Percentiles rank a stretch among this genome's conserved stretches.
phyloP scores from a whole-genome alignment of 2,329 filamentous ascomycete genomes.

The Falciphora oryzae region DNA sequence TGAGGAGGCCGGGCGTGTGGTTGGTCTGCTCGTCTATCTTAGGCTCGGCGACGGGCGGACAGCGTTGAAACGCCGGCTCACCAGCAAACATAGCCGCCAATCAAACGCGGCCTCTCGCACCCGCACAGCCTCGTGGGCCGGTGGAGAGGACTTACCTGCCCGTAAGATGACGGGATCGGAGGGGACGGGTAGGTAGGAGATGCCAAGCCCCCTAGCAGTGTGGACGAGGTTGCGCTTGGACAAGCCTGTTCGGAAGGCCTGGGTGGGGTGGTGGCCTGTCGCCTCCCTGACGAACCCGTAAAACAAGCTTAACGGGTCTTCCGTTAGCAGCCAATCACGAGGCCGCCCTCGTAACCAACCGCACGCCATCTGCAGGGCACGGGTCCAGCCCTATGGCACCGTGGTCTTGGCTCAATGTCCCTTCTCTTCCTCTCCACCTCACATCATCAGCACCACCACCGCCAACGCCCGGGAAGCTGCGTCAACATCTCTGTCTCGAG shows the following conservation, averaged over 20 bases:
- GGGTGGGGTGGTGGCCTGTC: neutral
- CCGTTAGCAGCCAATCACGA: neutral
- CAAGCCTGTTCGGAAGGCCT: no score
- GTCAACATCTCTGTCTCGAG: neutral
- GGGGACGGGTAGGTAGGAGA: no score
- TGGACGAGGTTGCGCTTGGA: neutral
- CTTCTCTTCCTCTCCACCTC: neutral
- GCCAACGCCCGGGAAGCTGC: neutral
- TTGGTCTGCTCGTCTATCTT: neutral
- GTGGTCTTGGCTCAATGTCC: no score
- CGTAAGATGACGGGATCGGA: neutral
- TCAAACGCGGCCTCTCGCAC: neutral
- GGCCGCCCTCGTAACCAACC: neutral
- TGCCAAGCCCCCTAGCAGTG: neutral
- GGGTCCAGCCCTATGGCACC: neutral
- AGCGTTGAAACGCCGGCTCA: neutral
- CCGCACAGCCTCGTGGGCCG: no score
- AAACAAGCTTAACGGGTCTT: conserved; percentile 1
- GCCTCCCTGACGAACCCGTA: neutral
- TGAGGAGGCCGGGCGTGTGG: neutral
- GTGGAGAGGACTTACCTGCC: neutral
- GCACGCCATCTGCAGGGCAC: neutral
- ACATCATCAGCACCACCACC: neutral
- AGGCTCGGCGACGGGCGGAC: no score
- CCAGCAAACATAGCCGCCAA: neutral